Conservation (phyloP, 805 yeast genomes). For the Metschnikowia sp. region DNA sequence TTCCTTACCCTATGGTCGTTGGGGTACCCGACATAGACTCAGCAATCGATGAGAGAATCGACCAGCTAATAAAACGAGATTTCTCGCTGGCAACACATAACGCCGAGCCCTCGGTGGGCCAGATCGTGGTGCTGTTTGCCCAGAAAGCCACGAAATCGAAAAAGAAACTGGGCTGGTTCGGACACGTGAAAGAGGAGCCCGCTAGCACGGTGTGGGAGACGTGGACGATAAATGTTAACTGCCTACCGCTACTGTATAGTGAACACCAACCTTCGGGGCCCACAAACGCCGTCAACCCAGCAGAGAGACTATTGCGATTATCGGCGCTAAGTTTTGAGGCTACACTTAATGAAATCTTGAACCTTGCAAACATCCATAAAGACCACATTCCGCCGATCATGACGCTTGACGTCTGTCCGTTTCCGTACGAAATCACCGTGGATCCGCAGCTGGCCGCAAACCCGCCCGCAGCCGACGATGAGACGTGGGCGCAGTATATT, state of each 20-base stretch:
- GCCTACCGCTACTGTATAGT: constrained; percentile 29
- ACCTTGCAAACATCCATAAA: constrained; percentile 52
- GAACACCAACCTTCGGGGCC: constrained; percentile 7
- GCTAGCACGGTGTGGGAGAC: constrained; percentile 57
- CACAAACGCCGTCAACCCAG: constrained; percentile 13
- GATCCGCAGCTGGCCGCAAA: constrained; percentile 12
- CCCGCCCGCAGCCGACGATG: constrained; percentile 24
- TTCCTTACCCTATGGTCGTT: constrained; percentile 54
- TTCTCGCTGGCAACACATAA: constrained; percentile 20
- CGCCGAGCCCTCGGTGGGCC: constrained; percentile 25
- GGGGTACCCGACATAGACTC: constrained; percentile 49
- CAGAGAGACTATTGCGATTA: constrained; percentile 26
- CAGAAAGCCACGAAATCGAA: constrained; percentile 36
- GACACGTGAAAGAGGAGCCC: constrained; percentile 23
- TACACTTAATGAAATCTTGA: constrained; percentile 46
- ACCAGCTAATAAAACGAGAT: constrained; percentile 27
- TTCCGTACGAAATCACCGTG: constrained; percentile 43
- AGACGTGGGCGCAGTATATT: constrained; percentile 37
- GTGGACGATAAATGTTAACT: constrained; percentile 56
- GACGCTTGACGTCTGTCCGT: constrained; percentile 62
- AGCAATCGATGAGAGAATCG: constrained; percentile 35
- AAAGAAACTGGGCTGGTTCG: constrained; percentile 57
- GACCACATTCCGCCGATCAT: constrained; percentile 74
- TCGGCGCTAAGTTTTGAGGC: constrained; percentile 37
- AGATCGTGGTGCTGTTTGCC: constrained; percentile 35